A percentile compares a stretch with the other conserved stretches of the same genome.
Evolutionary conservation across 2,329 filamentous ascomycete species (phyloP).

Genomic region (Fusarium sp.): DNA sequence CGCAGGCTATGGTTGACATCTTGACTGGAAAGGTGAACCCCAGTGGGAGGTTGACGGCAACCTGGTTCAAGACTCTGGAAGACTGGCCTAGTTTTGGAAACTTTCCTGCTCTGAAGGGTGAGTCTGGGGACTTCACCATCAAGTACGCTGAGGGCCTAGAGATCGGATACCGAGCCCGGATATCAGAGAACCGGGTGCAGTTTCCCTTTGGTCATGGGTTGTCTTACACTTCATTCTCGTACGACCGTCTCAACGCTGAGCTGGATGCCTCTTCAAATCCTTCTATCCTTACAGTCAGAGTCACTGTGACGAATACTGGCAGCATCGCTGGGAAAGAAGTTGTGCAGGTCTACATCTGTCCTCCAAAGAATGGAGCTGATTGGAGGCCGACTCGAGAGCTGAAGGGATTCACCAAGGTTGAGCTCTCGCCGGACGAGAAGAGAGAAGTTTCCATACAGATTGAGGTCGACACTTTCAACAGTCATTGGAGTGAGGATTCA

Average conservation of each 20-base stretch:
- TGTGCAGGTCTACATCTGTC: slow-evolving; percentile 8
- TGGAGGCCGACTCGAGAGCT: slow-evolving; percentile 26
- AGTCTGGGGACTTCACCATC: neutral
- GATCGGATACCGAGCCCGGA: slow-evolving; percentile 19
- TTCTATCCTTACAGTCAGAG: fast-evolving
- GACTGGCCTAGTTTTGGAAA: neutral
- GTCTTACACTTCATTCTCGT: slow-evolving; percentile 18
- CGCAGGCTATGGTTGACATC: neutral
- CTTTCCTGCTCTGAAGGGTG: slow-evolving; percentile 13
- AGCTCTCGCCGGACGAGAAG: neutral
- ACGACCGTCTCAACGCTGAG: neutral
- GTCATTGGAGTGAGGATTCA: neutral
- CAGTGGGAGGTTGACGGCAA: neutral
- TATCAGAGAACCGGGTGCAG: neutral
- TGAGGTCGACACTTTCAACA: fast-evolving
- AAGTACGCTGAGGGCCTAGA: slow-evolving; percentile 16
- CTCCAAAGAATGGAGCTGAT: neutral
- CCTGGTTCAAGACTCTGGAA: neutral
- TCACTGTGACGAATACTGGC: slow-evolving; percentile 4
- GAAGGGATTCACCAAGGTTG: slow-evolving; percentile 18
- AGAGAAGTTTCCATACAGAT: slow-evolving; percentile 51
- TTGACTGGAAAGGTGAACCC: neutral
- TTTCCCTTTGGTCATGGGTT: slow-evolving; percentile 23
- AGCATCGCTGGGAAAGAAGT: slow-evolving; percentile 13
- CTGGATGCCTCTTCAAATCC: neutral